These are phyloP conservation scores for Glebionis coronaria DNA, from an alignment of 129 eudicot genomes.

Conservation along the genomic window DNA sequence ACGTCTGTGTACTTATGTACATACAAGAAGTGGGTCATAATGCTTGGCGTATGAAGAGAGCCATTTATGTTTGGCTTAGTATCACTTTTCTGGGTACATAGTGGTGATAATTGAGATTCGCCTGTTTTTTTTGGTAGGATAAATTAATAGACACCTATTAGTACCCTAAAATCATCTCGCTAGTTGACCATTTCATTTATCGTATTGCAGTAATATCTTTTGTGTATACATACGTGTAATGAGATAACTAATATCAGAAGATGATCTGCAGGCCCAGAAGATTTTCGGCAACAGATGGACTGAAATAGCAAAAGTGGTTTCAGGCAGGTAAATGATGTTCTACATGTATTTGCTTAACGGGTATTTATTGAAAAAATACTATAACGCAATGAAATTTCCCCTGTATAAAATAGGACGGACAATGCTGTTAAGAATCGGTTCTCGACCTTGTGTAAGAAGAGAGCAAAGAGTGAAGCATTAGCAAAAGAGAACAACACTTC, in stretches of 20 bases:
- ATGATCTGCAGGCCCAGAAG: slow-evolving; percentile 81
- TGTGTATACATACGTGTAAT: not conserved
- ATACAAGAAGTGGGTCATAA: too few species aligned
- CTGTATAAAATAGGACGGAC: slow-evolving; percentile 62
- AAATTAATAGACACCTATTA: too few species aligned
- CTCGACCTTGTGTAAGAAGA: slow-evolving; percentile 92
- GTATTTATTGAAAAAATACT: not conserved
- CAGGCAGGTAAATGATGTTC: slow-evolving; percentile 83
- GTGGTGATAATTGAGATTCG: too few species aligned
- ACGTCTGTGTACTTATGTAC: too few species aligned
- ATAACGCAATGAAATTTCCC: slow-evolving; percentile 9
- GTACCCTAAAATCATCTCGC: too few species aligned
- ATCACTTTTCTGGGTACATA: too few species aligned
- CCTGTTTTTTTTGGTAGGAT: too few species aligned
- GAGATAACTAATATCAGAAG: slow-evolving; percentile 22
- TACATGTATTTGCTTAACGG: not conserved
- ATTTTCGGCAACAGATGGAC: slow-evolving; percentile 98
- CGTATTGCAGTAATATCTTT: not conserved
- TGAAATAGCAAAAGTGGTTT: slow-evolving; percentile 98
- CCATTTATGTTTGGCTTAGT: too few species aligned
- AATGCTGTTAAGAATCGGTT: slow-evolving; percentile 98
- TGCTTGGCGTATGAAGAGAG: too few species aligned
- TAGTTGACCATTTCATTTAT: too few species aligned
- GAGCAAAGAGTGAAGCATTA: slow-evolving; percentile 84
- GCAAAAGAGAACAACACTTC: slow-evolving; percentile 71